Percentiles rank a stretch among this genome's conserved stretches.
Evolutionary conservation across 1,284 basidiomycete genomes (phyloP).

Genomic region (Inonotus obliquus): DNA sequence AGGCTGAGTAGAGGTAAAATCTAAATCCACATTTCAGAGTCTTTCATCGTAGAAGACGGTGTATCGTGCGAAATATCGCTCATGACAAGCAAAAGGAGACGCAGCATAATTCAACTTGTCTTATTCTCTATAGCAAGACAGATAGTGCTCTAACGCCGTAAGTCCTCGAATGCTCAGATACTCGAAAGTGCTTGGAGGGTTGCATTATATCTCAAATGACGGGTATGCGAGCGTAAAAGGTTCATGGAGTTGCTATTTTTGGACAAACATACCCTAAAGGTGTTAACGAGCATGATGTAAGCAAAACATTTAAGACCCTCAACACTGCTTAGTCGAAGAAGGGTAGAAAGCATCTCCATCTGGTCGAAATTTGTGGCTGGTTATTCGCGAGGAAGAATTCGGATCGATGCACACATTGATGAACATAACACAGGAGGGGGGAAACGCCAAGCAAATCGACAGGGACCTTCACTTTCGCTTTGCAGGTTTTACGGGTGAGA

Average conservation of each 20-base stretch:
- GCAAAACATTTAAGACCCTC: not conserved
- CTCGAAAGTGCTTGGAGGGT: not conserved
- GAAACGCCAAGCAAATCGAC: not conserved
- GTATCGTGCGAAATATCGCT: not conserved
- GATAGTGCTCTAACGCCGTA: too few species aligned
- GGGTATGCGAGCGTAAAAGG: not conserved
- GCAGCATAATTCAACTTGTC: not conserved
- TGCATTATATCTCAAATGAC: not conserved
- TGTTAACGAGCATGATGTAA: not conserved
- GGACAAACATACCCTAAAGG: not conserved
- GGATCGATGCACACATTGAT: not conserved
- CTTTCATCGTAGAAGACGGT: too few species aligned
- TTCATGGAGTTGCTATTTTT: not conserved
- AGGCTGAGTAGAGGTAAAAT: too few species aligned
- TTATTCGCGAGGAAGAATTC: not conserved
- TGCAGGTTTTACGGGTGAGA: conserved; percentile 43
- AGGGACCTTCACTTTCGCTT: conserved; percentile 44
- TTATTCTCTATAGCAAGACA: too few species aligned
- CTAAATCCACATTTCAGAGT: too few species aligned
- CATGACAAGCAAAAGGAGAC: not conserved
- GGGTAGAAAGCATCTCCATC: not conserved
- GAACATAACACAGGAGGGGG: not conserved
- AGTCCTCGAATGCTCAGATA: not conserved
- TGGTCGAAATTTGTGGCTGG: not conserved
- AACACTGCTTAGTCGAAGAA: not conserved